These are phyloP conservation scores for Pleomassaria siparia DNA, from an alignment of 2,329 filamentous ascomycete genomes.

Conservation along the genomic window DNA sequence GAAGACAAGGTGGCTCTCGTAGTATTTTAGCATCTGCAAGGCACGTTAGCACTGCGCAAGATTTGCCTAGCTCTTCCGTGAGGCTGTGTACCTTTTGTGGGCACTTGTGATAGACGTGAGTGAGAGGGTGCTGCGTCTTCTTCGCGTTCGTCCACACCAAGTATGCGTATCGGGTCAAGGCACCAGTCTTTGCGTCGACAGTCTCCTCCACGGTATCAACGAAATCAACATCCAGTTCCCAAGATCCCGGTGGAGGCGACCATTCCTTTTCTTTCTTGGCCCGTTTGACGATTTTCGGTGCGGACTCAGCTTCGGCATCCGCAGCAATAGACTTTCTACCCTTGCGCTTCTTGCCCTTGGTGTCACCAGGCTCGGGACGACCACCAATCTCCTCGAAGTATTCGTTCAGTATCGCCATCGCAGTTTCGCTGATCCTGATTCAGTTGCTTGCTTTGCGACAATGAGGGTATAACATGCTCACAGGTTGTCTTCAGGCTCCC, in stretches of 20 bases:
- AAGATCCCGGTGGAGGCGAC: conserved; percentile 70
- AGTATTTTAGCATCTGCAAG: conserved; percentile 49
- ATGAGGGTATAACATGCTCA: conserved; percentile 35
- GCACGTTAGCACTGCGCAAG: not conserved
- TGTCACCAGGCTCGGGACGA: conserved; percentile 54
- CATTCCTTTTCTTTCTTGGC: conserved; percentile 55
- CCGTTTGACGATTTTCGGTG: conserved; percentile 25
- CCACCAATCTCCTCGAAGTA: conserved; percentile 69
- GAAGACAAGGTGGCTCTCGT: conserved; percentile 49
- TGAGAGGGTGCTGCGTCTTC: conserved; percentile 72
- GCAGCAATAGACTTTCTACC: conserved; percentile 28
- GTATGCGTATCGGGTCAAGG: conserved; percentile 64
- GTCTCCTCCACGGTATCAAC: conserved; percentile 75
- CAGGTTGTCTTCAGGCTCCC: conserved; percentile 78
- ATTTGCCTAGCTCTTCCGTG: not conserved
- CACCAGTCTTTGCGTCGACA: conserved; percentile 36
- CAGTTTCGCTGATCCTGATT: conserved; percentile 32
- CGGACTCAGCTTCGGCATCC: conserved; percentile 23
- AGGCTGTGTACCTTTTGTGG: conserved; percentile 65
- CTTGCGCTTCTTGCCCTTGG: conserved; percentile 57
- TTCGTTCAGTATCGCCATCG: conserved; percentile 59
- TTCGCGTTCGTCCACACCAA: conserved; percentile 72
- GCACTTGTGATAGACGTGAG: conserved; percentile 71
- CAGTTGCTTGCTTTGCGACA: not conserved
- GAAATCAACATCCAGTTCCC: conserved; percentile 71